Evolutionary conservation across 352 stramenopile species (phyloP), one percentile per base, ranked within the genome.

Genomic region (Phytophthora melonis): DNA sequence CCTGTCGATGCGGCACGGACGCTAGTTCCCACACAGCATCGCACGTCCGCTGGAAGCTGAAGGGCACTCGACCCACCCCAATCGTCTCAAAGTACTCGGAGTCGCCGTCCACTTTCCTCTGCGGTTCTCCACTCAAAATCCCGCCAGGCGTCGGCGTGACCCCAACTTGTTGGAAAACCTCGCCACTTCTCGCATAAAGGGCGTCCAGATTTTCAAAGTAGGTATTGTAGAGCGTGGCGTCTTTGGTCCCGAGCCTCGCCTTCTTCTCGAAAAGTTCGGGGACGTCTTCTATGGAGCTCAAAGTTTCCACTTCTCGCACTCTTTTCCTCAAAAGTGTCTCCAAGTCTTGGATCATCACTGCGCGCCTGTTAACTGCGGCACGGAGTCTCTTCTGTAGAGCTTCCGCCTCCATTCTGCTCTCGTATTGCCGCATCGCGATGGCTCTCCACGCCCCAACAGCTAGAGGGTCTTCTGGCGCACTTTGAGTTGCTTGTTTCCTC

Each of bases 291-390:
- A 41, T 18, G 4, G 39, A 19, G 16, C 56, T 8, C 61, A 43
- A 19, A n/a, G 53, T 58, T 25, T 73, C 41, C 1, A 70, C 60
- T 65, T 74, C 55, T 36, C 66, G 63, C 1, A 72, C 21, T 59
- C 67, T 54, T 32, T 75, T 70, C 9, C 45, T 50, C 8, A 79
- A 34, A 10, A 70, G 55, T 21, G 14, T 61, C 21, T 70, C 64
- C 27, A 79, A 39, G 27, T 78, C 60, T 53, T 75, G 72, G 21
- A 75, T 78, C 58, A 78, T 63, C 47, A 75, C 62, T 8, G 72
- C 61, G 13, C 62, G 61, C 21, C 57, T 75, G 13, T 63, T 72
- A 4, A 79, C 67, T 3, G 63, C 60, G 1, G 67, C 50, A 11
- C 59, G 36, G 0, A 75, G 43, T 34, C 36, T 53, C 14, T 60